Evolutionary conservation across 73 alveolate species (phyloP), one percentile per base, ranked within the genome.

Genomic region (Paramecium bursaria): DNA sequence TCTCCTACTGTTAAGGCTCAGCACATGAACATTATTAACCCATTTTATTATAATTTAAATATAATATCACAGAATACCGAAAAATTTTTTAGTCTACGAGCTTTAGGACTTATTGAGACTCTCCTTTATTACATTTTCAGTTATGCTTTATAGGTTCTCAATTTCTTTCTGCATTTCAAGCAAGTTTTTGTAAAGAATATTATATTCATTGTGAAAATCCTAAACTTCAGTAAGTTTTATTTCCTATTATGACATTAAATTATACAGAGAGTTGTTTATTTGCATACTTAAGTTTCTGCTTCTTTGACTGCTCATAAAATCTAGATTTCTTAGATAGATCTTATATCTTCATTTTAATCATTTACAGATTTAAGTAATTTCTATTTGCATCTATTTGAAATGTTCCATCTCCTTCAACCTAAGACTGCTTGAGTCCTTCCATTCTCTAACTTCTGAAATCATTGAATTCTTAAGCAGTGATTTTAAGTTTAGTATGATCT

Each of bases 321-420:
- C 44, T 17, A 11, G 82, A 67, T 67, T 67, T 67, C 21, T 47
- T 44, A 39, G 33, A 47, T 0, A 67, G 57, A 42, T 67, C 82
- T 19, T 67, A 42, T 33, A 67, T 67, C 44, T 67, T 67, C 82
- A 67, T 67, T 42, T 67, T 67, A 39, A 67, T 67, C 82, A 67
- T 67, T 67, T 67, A 42, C 11, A 67, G 13, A 67, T 67, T 67
- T 1, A 67, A 53, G 21, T 67, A 67, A 67, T 67, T 67, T 67
- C 44, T 11, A 11, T 67, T 53, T 5, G 82, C 60, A 67, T 67
- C 82, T 47, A 67, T 35, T 19, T 67, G 19, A 67, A 67, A 67
- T 25, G 22, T 22, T 7, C 82, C 82, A 67, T 67, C 50, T 67
- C 44, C 11, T 67, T 39, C 82, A 33, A 19, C n/a, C 13, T 33